These are phyloP conservation scores for Fusarium sp. DNA, from an alignment of 2,329 filamentous ascomycete species.

Conservation along the genomic window DNA sequence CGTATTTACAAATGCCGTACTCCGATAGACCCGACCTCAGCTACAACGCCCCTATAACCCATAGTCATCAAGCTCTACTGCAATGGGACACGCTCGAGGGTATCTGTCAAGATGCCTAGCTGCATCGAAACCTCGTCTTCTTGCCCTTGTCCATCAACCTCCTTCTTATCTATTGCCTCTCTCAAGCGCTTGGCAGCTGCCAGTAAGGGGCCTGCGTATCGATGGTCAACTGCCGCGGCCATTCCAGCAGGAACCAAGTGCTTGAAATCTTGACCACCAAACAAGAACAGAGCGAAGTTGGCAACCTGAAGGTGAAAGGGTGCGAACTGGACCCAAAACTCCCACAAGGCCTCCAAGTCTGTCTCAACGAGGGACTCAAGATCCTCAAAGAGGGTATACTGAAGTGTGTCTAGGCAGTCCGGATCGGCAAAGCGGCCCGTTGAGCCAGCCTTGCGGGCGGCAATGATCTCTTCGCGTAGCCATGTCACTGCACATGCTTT, in stretches of 20 bases:
- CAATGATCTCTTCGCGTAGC: slow-evolving; percentile 70
- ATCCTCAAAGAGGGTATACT: slow-evolving; percentile 69
- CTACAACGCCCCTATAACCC: slow-evolving; percentile 7
- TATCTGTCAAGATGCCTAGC: slow-evolving; percentile 54
- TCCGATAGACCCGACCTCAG: slow-evolving; percentile 7
- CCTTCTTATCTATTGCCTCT: slow-evolving; percentile 45
- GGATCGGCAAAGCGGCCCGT: slow-evolving; percentile 59
- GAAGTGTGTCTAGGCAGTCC: slow-evolving; percentile 67
- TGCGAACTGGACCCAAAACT: slow-evolving; percentile 62
- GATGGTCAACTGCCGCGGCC: slow-evolving; percentile 65
- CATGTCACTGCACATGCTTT: slow-evolving; percentile 71
- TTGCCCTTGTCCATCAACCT: slow-evolving; percentile 44
- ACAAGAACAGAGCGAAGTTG: slow-evolving; percentile 69
- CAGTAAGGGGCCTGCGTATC: slow-evolving; percentile 65
- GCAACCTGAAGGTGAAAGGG: slow-evolving; percentile 67
- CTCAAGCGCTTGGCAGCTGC: slow-evolving; percentile 52
- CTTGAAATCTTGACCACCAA: slow-evolving; percentile 55
- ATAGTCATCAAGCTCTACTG: slow-evolving; percentile 42
- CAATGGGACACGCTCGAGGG: slow-evolving; percentile 53
- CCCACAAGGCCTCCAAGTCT: slow-evolving; percentile 54
- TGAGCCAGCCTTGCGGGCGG: slow-evolving; percentile 48
- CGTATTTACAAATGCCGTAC: slow-evolving; percentile 6
- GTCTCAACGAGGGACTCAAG: slow-evolving; percentile 57
- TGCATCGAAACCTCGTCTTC: slow-evolving; percentile 49
- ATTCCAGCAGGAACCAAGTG: slow-evolving; percentile 65